These are phyloP conservation scores for Myrmaecium sp. DNA, from an alignment of 2,329 filamentous ascomycete genomes.

Conservation along the genomic window DNA sequence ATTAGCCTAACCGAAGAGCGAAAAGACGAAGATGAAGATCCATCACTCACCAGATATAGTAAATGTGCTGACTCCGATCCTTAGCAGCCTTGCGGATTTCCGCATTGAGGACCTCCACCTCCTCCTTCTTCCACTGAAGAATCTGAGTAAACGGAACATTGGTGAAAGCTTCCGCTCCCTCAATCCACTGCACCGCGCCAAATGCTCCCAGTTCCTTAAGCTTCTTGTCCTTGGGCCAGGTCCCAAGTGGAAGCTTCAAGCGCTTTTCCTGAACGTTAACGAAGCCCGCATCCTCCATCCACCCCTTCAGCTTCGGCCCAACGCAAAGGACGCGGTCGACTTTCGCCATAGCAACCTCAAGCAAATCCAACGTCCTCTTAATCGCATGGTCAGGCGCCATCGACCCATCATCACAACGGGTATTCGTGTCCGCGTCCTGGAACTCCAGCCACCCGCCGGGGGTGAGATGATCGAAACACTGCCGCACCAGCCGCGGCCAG, in stretches of 20 bases:
- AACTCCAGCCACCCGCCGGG: constrained; percentile 34
- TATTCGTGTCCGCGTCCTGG: constrained; percentile 27
- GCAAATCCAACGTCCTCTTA: too few relatives aligned
- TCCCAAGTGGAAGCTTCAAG: constrained; percentile 11
- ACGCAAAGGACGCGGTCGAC: too few relatives aligned
- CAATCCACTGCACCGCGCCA: constrained; percentile 2
- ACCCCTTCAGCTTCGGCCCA: constrained; percentile 9
- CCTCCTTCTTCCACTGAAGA: constrained; percentile 5
- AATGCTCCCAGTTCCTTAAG: constrained; percentile 3
- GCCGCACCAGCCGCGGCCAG: constrained; percentile 29
- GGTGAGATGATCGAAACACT: constrained; percentile 17
- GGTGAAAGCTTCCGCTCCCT: constrained; percentile 4
- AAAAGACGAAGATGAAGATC: neutral
- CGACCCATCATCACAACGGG: constrained; percentile 21
- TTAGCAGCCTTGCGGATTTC: constrained; percentile 18
- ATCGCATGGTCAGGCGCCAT: constrained; percentile 8
- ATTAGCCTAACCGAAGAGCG: too few relatives aligned
- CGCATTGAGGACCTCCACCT: constrained; percentile 16
- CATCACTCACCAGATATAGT: constrained; percentile 6
- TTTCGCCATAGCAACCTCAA: too few relatives aligned
- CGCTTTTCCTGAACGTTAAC: constrained; percentile 8
- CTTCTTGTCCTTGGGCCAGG: constrained; percentile 10
- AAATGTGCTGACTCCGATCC: constrained; percentile 17
- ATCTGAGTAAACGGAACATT: constrained; percentile 6
- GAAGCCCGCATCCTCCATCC: constrained; percentile 12